Evolutionary conservation across 805 yeast species (phyloP).

Genomic region (Pichia californica): DNA sequence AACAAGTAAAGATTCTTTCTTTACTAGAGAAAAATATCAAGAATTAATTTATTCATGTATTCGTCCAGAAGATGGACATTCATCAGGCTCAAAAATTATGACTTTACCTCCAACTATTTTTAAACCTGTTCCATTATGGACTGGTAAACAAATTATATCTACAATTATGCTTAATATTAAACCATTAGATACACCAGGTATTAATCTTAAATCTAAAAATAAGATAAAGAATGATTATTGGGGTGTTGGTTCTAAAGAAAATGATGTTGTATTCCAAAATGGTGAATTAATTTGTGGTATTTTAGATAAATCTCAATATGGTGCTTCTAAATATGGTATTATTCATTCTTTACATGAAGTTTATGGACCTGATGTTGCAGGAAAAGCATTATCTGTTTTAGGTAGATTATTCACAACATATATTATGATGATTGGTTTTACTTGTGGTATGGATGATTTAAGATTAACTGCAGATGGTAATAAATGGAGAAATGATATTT

Average conservation of each 20-base stretch:
- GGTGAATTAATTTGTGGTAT: conserved; percentile 92
- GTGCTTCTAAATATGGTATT: conserved; percentile 94
- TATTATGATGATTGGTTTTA: conserved; percentile 85
- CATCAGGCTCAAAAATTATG: conserved; percentile 55
- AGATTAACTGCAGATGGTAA: conserved; percentile 90
- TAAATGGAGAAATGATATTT: conserved; percentile 76
- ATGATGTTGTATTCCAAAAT: conserved; percentile 74
- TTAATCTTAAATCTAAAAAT: conserved; percentile 75
- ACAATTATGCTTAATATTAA: conserved; percentile 86
- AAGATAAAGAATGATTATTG: conserved; percentile 93
- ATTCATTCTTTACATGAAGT: conserved; percentile 96
- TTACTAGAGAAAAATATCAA: conserved; percentile 87
- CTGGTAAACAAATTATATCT: conserved; percentile 94
- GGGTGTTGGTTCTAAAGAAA: conserved; percentile 81
- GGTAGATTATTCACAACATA: conserved; percentile 94
- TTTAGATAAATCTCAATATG: conserved; percentile 95
- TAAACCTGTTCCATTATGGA: conserved; percentile 91
- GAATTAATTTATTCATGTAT: conserved; percentile 90
- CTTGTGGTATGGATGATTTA: conserved; percentile 99
- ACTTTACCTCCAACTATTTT: conserved; percentile 86
- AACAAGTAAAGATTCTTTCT: conserved; percentile 86
- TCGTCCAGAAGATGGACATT: conserved; percentile 96
- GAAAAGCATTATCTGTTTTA: conserved; percentile 81
- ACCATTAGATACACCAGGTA: conserved; percentile 85
- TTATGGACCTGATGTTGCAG: conserved; percentile 87